Evolutionary conservation across 129 eudicot species (phyloP), one percentile per base, ranked within the genome.

Genomic region (Solidago caesia): DNA sequence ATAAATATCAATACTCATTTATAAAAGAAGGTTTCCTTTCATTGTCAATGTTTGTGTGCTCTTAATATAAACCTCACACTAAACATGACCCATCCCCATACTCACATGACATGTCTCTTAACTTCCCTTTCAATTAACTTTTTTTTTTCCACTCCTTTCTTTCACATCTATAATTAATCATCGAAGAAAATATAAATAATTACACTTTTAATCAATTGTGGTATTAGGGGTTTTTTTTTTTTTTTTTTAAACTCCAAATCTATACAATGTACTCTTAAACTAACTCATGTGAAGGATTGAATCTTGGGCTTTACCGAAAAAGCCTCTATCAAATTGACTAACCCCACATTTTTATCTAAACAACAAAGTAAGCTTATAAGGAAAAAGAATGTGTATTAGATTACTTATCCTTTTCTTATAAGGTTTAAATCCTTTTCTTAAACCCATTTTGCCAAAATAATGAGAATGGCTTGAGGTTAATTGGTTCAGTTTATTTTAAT

Each of bases 61-160:
- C 65, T 59, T 63, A 51, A 73, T 64, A 43, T 72, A 27, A 71
- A 75, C 68, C 44, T 57, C 80, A 63, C 70, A 74, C 61, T 70
- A 64, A 81, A 70, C 64, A 44, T 77, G 76, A 67, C 81, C 53
- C 77, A 53, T 71, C 79, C 79, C 44, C 74, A 64, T 76, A 42
- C 67, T 78, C 85, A 78, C 79, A 81, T 82, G 78, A 44, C 65
- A 66, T 85, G 79, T 71, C 61, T 62, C 71, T 51, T 71, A 49
- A 67, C 74, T 70, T 76, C 59, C 60, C 64, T 42, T 80, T 52
- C 61, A 44, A 60, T 48, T 44, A 71, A 33, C 14, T 63, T 63
- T 67, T 61, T 61, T 65, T 27, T 64, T 77, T 60, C 59, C 44
- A 78, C 75, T 44, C 71, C 39, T 41, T n/a, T 44, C 69, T 53